Evolutionary conservation across 1,284 basidiomycete species (phyloP).

Genomic region (Anthracocystis walkeri): DNA sequence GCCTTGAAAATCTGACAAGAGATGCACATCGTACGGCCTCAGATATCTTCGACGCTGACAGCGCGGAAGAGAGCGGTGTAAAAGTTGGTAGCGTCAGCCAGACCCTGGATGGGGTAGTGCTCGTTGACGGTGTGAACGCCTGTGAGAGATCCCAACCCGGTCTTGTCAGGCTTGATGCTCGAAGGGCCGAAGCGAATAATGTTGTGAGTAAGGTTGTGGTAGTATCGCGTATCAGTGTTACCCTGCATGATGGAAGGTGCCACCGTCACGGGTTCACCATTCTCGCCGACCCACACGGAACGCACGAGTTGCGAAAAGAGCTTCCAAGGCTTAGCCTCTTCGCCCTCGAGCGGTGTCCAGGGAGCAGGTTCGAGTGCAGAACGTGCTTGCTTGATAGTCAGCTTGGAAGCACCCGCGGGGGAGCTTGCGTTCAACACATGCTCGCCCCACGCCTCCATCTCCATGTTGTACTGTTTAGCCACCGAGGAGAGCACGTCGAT

Average conservation of each 20-base stretch:
- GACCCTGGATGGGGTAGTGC: slow-evolving; percentile 70
- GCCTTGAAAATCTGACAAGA: too few species aligned
- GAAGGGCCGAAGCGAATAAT: slow-evolving; percentile 74
- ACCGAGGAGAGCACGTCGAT: slow-evolving; percentile 72
- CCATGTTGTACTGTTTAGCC: slow-evolving; percentile 71
- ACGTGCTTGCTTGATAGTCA: slow-evolving; percentile 71
- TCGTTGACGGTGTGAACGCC: slow-evolving; percentile 79
- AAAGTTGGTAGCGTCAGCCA: slow-evolving; percentile 72
- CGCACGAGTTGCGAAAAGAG: slow-evolving; percentile 74
- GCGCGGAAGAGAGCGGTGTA: slow-evolving; percentile 73
- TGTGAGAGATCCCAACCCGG: slow-evolving; percentile 67
- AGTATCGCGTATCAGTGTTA: slow-evolving; percentile 72
- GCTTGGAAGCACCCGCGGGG: slow-evolving; percentile 19
- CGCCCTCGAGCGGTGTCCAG: slow-evolving; percentile 72
- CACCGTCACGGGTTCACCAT: slow-evolving; percentile 71
- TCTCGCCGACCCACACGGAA: slow-evolving; percentile 70
- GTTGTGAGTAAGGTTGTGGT: slow-evolving; percentile 72
- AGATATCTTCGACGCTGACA: slow-evolving; percentile 65
- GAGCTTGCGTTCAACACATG: slow-evolving; percentile 18
- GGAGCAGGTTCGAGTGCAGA: slow-evolving; percentile 75
- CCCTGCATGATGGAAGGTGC: slow-evolving; percentile 74
- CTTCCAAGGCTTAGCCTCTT: slow-evolving; percentile 71
- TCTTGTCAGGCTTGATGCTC: slow-evolving; percentile 66
- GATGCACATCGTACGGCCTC: background rate
- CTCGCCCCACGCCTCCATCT: slow-evolving; percentile 70